Base-by-base conservation (phyloP, 169 alveolate genomes). In the Sarcocystis neurona region DNA sequence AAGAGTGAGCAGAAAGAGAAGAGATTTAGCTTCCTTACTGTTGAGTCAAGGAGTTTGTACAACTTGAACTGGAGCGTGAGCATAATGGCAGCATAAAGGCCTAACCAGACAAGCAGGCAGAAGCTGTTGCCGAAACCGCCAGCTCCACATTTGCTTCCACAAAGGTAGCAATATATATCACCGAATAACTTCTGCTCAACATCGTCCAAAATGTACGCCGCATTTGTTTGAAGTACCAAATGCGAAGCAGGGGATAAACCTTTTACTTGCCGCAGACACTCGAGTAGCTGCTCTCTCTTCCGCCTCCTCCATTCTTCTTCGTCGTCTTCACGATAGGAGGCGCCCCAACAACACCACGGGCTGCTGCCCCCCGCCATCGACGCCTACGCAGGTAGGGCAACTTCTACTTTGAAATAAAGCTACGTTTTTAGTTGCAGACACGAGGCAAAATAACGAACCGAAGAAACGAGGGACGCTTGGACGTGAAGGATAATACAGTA, bases 151-250 rank as follows among this genome's bases (percentile, higher is more conserved):
- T 72, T 30, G 15, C 58, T 72, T 0, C 82, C 82, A 56, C 82
- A 72, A 5, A 44, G 41, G 27, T 12, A 18, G 5, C 32, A 27
- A 18, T 72, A 27, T 48, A 56, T 39, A 39, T 72, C 82, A 48
- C 43, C 56, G 27, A 41, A 1, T 48, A 39, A 48, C 56, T 39
- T 44, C 56, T 72, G 82, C 46, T 72, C 82, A 48, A 72, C 58
- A 27, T 39, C 82, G 56, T 72, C 82, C 20, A 72, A 39, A n/a
- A 72, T 56, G 82, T 72, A 72, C 58, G 37, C 82, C 27, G 32
- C 82, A 32, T 72, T 56, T 10, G 82, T 48, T 56, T 72, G 60
- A 39, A 72, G 82, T 32, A 72, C 60, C 56, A 72, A 34, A 6
- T 27, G 37, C 46, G 82, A 72, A 39, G 23, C 37, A 30, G 82